Evolutionary conservation across 176 grass and related monocot species (phyloP).

Genomic region (Phoenix dactylifera): DNA sequence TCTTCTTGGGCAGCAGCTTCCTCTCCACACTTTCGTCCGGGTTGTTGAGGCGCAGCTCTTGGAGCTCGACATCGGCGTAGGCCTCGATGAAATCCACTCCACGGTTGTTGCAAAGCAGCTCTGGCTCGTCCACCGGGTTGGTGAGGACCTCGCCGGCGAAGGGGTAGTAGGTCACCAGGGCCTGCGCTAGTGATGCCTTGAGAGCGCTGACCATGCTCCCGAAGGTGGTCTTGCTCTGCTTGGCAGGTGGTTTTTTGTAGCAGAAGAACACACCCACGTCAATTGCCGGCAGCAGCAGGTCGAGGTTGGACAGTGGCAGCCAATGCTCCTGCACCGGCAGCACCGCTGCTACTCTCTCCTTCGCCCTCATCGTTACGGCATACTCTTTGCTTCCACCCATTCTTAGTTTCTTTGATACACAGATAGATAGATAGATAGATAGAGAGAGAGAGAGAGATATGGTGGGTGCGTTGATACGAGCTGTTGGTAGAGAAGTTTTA

Average conservation of each 20-base stretch:
- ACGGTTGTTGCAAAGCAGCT: slow-evolving; percentile 52
- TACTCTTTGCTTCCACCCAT: slow-evolving; percentile 28
- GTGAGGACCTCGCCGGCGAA: slow-evolving; percentile 36
- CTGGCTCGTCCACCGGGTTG: slow-evolving; percentile 35
- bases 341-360: slow-evolving; percentile 27
- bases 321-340: slow-evolving; percentile 41
- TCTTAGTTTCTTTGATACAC: background rate
- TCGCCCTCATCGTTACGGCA: slow-evolving; percentile 21
- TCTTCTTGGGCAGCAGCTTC: slow-evolving; percentile 57
- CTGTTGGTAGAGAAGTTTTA: no score
- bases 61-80: slow-evolving; percentile 30
- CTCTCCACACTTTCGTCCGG: slow-evolving; percentile 49
- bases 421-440: background rate
- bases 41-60: slow-evolving; percentile 30
- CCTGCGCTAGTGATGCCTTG: slow-evolving; percentile 33
- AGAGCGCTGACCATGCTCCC: slow-evolving; percentile 18
- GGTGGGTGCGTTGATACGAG: no score
- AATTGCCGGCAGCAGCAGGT: slow-evolving; percentile 46
- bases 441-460: background rate
- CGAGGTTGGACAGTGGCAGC: slow-evolving; percentile 46
- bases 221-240: slow-evolving; percentile 4
- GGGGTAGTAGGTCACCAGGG: slow-evolving; percentile 50
- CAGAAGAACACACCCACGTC: slow-evolving; percentile 68
- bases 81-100: slow-evolving; percentile 49
- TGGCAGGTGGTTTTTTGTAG: slow-evolving; percentile 28